phyloP scores from a whole-genome alignment of 2,329 filamentous ascomycete species.

The Berkeleyomyces basicola region DNA sequence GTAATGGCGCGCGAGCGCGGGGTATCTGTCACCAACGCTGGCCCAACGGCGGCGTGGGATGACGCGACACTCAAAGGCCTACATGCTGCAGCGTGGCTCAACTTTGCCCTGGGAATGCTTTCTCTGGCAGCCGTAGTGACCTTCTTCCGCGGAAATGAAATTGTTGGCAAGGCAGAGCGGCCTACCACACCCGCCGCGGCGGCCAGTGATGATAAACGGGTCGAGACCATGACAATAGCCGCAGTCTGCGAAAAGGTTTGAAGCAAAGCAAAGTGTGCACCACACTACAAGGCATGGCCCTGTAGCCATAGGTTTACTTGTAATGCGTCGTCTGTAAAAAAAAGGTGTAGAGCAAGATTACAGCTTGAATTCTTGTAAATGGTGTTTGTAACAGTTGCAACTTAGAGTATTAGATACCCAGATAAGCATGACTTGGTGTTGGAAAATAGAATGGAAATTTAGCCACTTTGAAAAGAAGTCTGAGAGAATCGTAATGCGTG shows the following conservation, averaged over 20 bases:
- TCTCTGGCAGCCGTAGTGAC: slow-evolving; percentile 29
- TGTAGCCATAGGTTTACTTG: neutral
- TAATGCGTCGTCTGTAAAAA: neutral
- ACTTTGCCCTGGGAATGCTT: slow-evolving; percentile 30
- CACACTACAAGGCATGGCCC: neutral
- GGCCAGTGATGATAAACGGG: neutral
- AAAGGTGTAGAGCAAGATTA: neutral
- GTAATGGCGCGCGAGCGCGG: slow-evolving; percentile 35
- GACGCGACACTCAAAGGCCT: slow-evolving; percentile 30
- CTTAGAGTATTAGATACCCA: neutral
- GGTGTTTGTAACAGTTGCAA: neutral
- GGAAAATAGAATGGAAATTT: no score
- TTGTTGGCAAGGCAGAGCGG: slow-evolving; percentile 25
- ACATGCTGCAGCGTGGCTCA: slow-evolving; percentile 35
- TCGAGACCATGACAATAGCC: neutral
- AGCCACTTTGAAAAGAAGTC: no score
- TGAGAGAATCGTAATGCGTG: neutral
- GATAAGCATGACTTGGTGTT: neutral
- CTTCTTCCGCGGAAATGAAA: slow-evolving; percentile 35
- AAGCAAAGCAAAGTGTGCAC: neutral
- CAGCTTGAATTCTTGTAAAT: neutral
- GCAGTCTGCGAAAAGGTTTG: neutral
- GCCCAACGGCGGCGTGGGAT: slow-evolving; percentile 28
- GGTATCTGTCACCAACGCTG: slow-evolving; percentile 28
- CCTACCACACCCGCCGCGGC: neutral